These are phyloP conservation scores for Halophytophthora polymorphica DNA, from an alignment of 352 stramenopile genomes.

Conservation along the genomic window DNA sequence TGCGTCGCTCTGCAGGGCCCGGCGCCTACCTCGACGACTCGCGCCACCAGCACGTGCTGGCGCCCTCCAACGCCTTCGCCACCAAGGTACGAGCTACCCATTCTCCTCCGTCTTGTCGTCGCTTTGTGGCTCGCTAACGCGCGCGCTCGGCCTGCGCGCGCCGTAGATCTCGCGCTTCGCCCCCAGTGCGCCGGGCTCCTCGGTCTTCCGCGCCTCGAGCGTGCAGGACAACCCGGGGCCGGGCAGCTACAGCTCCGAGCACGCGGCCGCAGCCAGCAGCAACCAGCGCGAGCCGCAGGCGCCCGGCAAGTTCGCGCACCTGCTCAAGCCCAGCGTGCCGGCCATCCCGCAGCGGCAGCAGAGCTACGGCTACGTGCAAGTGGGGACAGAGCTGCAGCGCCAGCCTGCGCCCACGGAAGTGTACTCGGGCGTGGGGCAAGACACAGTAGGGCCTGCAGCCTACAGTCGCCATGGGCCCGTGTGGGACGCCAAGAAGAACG, in stretches of 20 bases:
- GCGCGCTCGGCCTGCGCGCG: neutral
- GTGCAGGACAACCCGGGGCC: slow-evolving; percentile 76
- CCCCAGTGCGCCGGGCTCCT: slow-evolving; percentile 65
- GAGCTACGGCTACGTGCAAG: slow-evolving; percentile 66
- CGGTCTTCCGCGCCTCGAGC: slow-evolving; percentile 58
- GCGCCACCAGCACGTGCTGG: slow-evolving; percentile 8
- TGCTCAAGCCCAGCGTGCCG: slow-evolving; percentile 56
- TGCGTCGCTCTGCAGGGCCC: slow-evolving; percentile 23
- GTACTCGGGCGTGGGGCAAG: slow-evolving; percentile 66
- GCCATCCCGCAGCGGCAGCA: slow-evolving; percentile 73
- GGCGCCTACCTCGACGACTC: slow-evolving; percentile 46
- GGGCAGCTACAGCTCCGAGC: slow-evolving; percentile 37
- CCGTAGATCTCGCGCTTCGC: slow-evolving; percentile 67
- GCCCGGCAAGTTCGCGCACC: slow-evolving; percentile 33
- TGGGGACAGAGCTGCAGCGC: slow-evolving; percentile 38
- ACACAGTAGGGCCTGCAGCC: slow-evolving; percentile 68
- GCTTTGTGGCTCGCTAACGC: neutral
- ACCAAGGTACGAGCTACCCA: slow-evolving; percentile 40
- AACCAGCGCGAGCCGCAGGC: slow-evolving; percentile 27
- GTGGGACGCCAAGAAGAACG: slow-evolving; percentile 71
- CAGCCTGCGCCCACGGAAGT: slow-evolving; percentile 43
- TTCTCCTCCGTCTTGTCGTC: neutral
- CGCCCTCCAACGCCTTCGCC: slow-evolving; percentile 60
- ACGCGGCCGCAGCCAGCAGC: slow-evolving; percentile 19
- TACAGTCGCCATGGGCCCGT: slow-evolving; percentile 55